phyloP scores from a whole-genome alignment of 225 moss, liverwort and hornwort genomes.

The Bryum argenteum region DNA sequence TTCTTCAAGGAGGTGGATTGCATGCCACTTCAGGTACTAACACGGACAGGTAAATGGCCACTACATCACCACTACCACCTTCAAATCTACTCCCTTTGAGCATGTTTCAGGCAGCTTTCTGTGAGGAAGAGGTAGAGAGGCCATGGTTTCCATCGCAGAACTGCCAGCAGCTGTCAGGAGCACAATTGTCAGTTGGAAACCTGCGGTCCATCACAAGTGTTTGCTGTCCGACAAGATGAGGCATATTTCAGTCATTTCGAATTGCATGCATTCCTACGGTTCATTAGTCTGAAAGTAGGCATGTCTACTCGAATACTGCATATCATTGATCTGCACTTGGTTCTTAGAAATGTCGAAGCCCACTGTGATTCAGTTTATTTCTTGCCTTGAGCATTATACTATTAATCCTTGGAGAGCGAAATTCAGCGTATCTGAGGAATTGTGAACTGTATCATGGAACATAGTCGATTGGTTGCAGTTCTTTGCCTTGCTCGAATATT shows the following conservation, averaged over 20 bases:
- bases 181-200: neutral
- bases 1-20: neutral
- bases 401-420: too few relatives aligned
- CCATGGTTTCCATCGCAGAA: neutral
- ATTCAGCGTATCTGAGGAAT: too few relatives aligned
- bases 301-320: too few relatives aligned
- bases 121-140: neutral
- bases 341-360: too few relatives aligned
- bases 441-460: too few relatives aligned
- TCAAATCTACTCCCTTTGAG: neutral
- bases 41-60: neutral
- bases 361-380: too few relatives aligned
- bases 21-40: constrained; percentile 3
- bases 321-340: too few relatives aligned
- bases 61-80: neutral
- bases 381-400: too few relatives aligned
- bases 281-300: too few relatives aligned
- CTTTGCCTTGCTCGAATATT: too few relatives aligned
- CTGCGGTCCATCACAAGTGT: neutral
- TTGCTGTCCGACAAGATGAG: neutral
- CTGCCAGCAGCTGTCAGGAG: neutral
- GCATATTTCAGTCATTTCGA: neutral
- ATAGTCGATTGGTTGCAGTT: too few relatives aligned
- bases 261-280: neutral
- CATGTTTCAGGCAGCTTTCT: neutral